These are phyloP conservation scores for Lepiota brunneoincarnata DNA, from an alignment of 768 basidiomycete species.

Conservation along the genomic window DNA sequence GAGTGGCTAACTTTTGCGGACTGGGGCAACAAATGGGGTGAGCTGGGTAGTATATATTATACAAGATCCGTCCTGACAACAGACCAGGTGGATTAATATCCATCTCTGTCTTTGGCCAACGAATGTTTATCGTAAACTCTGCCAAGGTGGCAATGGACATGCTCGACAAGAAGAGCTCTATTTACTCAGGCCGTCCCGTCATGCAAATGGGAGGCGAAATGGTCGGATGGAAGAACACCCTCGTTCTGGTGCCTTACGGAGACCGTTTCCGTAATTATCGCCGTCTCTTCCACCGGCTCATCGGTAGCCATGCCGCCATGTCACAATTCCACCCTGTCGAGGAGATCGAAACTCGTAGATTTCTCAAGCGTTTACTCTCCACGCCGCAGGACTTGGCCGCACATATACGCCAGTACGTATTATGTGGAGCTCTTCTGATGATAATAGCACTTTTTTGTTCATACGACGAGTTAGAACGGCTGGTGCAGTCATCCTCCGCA, in stretches of 20 bases:
- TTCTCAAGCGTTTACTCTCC: conserved; percentile 35
- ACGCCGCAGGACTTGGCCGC: conserved; percentile 30
- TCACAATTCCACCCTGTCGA: conserved; percentile 35
- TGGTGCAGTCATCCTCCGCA: conserved; percentile 41
- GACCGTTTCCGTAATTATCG: conserved; percentile 39
- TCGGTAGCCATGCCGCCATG: conserved; percentile 37
- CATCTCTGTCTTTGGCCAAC: conserved; percentile 43
- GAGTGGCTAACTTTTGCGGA: conserved; percentile 43
- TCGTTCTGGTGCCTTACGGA: conserved; percentile 35
- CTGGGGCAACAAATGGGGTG: conserved; percentile 46
- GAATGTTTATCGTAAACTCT: conserved; percentile 43
- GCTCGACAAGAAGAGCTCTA: conserved; percentile 48
- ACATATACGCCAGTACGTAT: conserved; percentile 35
- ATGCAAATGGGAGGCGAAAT: conserved; percentile 41
- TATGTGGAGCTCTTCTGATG: not conserved
- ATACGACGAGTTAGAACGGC: conserved; percentile 29
- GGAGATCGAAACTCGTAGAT: conserved; percentile 36
- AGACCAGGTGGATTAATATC: conserved; percentile 40
- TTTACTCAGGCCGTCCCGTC: conserved; percentile 54
- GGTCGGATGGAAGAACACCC: conserved; percentile 36
- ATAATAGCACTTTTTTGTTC: too few relatives aligned
- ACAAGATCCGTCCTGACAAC: not conserved
- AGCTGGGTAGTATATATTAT: too few relatives aligned
- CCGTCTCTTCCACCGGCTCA: conserved; percentile 37
- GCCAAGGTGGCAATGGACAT: conserved; percentile 39